Evolutionary conservation across 2,329 filamentous ascomycete species (phyloP), one percentile per base, ranked within the genome.

Genomic region (Cercospora beticola): DNA sequence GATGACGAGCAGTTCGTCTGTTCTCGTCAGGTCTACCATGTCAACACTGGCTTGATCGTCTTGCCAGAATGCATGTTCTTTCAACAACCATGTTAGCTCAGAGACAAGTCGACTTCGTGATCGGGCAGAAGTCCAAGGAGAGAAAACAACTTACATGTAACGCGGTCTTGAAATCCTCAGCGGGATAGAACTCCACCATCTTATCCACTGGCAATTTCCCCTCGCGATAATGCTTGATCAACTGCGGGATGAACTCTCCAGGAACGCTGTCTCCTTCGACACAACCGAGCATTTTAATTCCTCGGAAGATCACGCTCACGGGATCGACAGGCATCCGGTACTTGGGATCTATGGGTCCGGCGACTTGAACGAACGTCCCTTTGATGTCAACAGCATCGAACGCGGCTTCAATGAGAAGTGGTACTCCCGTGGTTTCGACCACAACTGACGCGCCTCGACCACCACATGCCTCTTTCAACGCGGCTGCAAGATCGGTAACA

Each of bases 311-410:
- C 64, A 84, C 79, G 28, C 77, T 76, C 10, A 79, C 78, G 57
- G 70, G 57, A 36, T 72, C 70, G 1, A 84, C 77, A 14, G 81
- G 79, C 5, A 85, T 70, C 4, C 73, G 74, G 49, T 84, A 67
- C 14, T 76, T 75, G 0, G 77, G 73, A 1, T 80, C 78, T 1
- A 77, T 74, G 58, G 79, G 78, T 0, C 81, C 81, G 0, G 84
- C 84, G 18, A 86, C 80, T 69, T 84, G 80, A 0, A 85, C 78
- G 18, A 85, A 77, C 66, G 81, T 81, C 1, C 83, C 84, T 71
- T 79, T 59, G 4, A 66, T 71, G 9, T 71, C 73, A 56, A 71
- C 59, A 12, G 70, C 64, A 16, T 68, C 43, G 64, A 71, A 74
- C 10, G 68, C 65, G 16, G 58, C 64, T 68, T 74, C 68, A 10